Evolutionary conservation across 2,329 filamentous ascomycete species (phyloP), one percentile per base, ranked within the genome.

Genomic region (Exserohilum turcica): DNA sequence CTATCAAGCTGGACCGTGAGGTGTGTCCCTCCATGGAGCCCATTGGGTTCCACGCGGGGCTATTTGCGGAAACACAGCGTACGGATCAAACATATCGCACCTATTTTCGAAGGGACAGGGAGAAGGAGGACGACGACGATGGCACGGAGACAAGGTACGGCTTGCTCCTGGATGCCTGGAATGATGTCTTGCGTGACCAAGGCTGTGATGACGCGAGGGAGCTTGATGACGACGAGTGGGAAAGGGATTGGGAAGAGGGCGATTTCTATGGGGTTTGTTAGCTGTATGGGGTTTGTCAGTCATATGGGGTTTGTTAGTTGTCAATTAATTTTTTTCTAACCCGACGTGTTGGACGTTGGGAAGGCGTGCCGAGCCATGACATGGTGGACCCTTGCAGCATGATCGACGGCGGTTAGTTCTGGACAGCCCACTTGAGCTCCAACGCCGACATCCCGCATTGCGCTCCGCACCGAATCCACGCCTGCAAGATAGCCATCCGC

Each of bases 371-470:
- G 53, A 50, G 56, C 55, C 49, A 59, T 48, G 43, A 48, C 48
- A 47, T 48, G 37, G 44, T 53, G 46, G 43, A 59, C 53, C 56
- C 56, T 56, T 49, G 53, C 36, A 46, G 29, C 29, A 35, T 28
- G 49, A 56, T 59, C 53, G 49, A 51, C 56, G 37, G 56, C 53
- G 53, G 46, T 49, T 51, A 49, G 46, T 49, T 51, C 49, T 27
- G 24, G 28, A 42, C 35, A 48, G 27, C 49, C 29, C 36, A 48
- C 48, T 32, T 52, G 29, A 36, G 33, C 43, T 45, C 18, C 19
- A 54, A 46, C 36, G 29, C 48, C 48, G 38, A 40, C 36, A 36
- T 27, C 36, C 43, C 47, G 36, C 43, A 36, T 35, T 47, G 27
- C 36, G 37, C 31, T 31, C 36, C 27, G 27, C 8, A 39, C 3